Evolutionary conservation across 2,329 filamentous ascomycete species (phyloP), one percentile per base, ranked within the genome.

Genomic region (Scopulariopsis brevicaulis): DNA sequence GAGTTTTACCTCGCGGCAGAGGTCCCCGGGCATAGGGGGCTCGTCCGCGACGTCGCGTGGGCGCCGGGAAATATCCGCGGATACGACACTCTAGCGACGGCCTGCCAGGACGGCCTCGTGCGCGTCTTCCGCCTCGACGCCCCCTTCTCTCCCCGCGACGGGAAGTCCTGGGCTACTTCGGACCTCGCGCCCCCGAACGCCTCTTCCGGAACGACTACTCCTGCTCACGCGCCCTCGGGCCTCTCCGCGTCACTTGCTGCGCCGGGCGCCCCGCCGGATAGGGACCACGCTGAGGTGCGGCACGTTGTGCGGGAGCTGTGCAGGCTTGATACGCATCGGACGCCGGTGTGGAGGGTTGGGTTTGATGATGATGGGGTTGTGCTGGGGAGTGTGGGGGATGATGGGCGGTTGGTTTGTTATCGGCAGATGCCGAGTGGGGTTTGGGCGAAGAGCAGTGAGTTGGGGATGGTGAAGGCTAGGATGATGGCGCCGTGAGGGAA

Each of bases 31-130:
- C 89, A 96, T 64, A 79, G 82, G 8, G 85, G 86, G 1, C 78
- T 97, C 46, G 88, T 96, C 7, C 81, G 93, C 54, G 92, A 96
- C 68, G 82, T 96, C 1, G 86, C 90, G 2, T 99, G 94, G 94
- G 90, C 93, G 1, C 88, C 91, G 54, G 93, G 91, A 14, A 95
- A 91, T 63, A 90, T 95, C 65, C 78, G 92, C 46, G 93, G 93
- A 1, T 93, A 90, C 69, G 94, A 99, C 69, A 81, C 93, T 59
- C 81, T 97, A 64, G 94, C 93, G 3, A 95, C 92, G 6, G 93
- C 91, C 2, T 94, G 90, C 68, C 95, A 95, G 70, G 94, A 99
- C 68, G 93, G 94, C 3, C 86, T 84, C 64, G 84, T 96, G 48
- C 82, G 93, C 48, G 87, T 99, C n/a, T 96, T 95, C 67, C 85